Evolutionary conservation across 2,329 filamentous ascomycete genomes (phyloP).

Genomic region (Pseudocercospora eumusae): DNA sequence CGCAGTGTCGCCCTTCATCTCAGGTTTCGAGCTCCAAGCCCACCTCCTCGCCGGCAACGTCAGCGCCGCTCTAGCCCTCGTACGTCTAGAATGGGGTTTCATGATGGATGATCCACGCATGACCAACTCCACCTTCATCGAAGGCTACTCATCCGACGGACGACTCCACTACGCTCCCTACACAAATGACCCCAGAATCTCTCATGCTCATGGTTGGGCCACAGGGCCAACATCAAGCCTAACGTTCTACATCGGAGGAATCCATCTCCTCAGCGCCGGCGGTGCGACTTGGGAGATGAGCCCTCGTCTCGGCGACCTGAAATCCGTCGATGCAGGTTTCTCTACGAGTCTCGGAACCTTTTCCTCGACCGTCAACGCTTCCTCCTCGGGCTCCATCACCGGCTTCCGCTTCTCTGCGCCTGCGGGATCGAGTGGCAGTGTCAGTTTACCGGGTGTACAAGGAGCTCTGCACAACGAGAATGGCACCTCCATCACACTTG

Average conservation of each 20-base stretch:
- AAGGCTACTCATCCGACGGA: slow-evolving; percentile 53
- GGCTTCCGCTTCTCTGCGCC: slow-evolving; percentile 36
- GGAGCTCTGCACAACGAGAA: slow-evolving; percentile 47
- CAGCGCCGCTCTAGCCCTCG: slow-evolving; percentile 46
- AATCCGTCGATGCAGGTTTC: slow-evolving; percentile 49
- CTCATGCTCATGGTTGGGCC: slow-evolving; percentile 55
- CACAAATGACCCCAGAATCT: slow-evolving; percentile 50
- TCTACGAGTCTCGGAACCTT: slow-evolving; percentile 50
- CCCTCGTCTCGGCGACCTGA: slow-evolving; percentile 50
- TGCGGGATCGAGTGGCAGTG: slow-evolving; percentile 36
- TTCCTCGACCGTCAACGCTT: slow-evolving; percentile 38
- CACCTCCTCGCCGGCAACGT: slow-evolving; percentile 48
- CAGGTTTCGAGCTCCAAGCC: slow-evolving; percentile 50
- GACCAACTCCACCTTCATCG: slow-evolving; percentile 57
- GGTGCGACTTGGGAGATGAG: slow-evolving; percentile 49
- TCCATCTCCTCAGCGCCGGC: slow-evolving; percentile 44
- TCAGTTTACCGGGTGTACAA: slow-evolving; percentile 40
- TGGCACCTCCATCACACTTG: slow-evolving; percentile 28
- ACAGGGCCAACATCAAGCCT: slow-evolving; percentile 52
- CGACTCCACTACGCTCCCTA: slow-evolving; percentile 54
- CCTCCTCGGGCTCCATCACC: slow-evolving; percentile 21
- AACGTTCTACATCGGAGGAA: slow-evolving; percentile 49
- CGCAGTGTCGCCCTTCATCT: slow-evolving; percentile 53
- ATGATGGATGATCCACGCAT: slow-evolving; percentile 58
- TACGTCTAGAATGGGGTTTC: slow-evolving; percentile 54